These are phyloP conservation scores for Scleromitrula shiraiana DNA, from an alignment of 2,329 filamentous ascomycete genomes.

Conservation along the genomic window DNA sequence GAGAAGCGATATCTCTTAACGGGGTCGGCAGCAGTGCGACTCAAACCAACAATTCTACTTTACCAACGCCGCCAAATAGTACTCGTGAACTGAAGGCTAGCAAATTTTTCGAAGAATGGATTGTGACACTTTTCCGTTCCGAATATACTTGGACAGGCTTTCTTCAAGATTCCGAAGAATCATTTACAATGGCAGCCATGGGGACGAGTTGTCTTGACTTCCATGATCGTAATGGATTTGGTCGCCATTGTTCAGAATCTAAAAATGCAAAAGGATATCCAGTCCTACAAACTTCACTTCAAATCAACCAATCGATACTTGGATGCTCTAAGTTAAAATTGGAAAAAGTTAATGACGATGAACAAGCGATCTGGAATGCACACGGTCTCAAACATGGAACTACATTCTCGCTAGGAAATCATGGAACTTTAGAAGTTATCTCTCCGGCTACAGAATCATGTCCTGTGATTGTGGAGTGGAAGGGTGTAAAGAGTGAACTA, in stretches of 20 bases:
- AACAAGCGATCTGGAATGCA: neutral
- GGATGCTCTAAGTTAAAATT: neutral
- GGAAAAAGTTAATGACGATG: neutral
- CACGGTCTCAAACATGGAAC: neutral
- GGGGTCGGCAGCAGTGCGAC: neutral
- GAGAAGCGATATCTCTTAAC: neutral
- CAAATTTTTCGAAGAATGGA: constrained; percentile 3
- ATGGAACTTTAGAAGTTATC: neutral
- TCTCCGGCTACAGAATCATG: neutral
- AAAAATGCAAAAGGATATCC: neutral
- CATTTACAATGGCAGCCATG: constrained; percentile 12
- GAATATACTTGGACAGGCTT: constrained; percentile 12
- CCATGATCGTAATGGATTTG: constrained; percentile 5
- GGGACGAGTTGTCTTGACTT: constrained; percentile 12
- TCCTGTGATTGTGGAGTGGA: neutral
- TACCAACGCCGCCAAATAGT: neutral
- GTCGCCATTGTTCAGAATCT: neutral
- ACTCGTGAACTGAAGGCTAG: neutral
- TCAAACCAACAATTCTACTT: no score
- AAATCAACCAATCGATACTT: constrained; percentile 4
- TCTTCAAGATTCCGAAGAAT: constrained; percentile 11
- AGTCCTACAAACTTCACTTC: neutral
- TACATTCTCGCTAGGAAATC: neutral
- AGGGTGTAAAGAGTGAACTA: neutral
- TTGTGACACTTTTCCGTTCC: neutral